A percentile compares a stretch with the other conserved stretches of the same genome.
Conservation (phyloP, 2,329 filamentous ascomycete genomes). For the Colletotrichum chlorophyti region DNA sequence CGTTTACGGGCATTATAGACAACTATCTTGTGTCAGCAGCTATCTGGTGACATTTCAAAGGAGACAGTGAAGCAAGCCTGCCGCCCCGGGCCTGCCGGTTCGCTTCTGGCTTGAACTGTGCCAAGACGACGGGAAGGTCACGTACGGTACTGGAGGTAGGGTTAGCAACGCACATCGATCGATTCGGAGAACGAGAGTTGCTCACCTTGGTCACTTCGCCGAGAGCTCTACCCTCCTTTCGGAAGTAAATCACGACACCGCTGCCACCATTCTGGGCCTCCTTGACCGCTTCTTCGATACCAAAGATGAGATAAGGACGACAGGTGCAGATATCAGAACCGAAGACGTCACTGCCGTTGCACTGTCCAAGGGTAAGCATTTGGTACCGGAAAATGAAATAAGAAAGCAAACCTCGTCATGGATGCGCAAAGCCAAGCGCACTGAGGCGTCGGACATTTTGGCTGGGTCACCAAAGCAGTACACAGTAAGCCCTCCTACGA, state of each 20-base stretch:
- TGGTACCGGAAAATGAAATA: neutral
- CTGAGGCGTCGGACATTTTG: slow-evolving; percentile 88
- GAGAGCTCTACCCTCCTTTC: slow-evolving; percentile 93
- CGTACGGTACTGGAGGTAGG: slow-evolving; percentile 52
- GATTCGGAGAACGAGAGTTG: slow-evolving; percentile 15
- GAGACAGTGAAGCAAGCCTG: too few relatives aligned
- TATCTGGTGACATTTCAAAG: neutral
- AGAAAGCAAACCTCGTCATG: slow-evolving; percentile 63
- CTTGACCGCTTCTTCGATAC: slow-evolving; percentile 96
- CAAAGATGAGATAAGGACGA: slow-evolving; percentile 93
- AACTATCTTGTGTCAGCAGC: slow-evolving; percentile 41
- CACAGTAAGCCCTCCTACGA: slow-evolving; percentile 80
- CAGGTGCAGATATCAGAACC: slow-evolving; percentile 98
- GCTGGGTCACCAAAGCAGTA: slow-evolving; percentile 97
- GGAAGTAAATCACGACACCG: slow-evolving; percentile 97
- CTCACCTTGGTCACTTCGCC: slow-evolving; percentile 95
- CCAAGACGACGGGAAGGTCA: slow-evolving; percentile 15
- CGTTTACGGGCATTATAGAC: slow-evolving; percentile 84
- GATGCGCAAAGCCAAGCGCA: slow-evolving; percentile 81
- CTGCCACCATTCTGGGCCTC: slow-evolving; percentile 94
- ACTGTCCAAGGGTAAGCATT: slow-evolving; percentile 48
- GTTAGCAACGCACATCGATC: slow-evolving; percentile 38
- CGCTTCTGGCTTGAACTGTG: too few relatives aligned
- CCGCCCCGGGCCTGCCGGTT: too few relatives aligned
- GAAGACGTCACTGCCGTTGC: slow-evolving; percentile 97